A percentile compares a stretch with the other conserved stretches of the same genome.
Evolutionary conservation across 2,329 filamentous ascomycete genomes (phyloP).

Genomic region (Cladosporium austrohemisphaericum): DNA sequence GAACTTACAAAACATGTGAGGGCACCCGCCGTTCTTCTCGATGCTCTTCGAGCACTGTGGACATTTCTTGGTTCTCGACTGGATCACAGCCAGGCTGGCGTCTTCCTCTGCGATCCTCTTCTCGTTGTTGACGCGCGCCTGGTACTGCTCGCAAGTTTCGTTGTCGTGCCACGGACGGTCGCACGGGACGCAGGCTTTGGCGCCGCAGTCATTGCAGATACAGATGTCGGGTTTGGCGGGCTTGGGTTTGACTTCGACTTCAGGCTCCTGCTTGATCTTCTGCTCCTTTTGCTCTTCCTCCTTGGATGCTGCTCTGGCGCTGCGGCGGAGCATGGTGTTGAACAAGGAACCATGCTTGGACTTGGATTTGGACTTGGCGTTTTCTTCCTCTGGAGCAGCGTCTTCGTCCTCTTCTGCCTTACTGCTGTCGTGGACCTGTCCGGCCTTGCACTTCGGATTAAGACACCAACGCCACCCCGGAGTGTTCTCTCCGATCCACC

Average conservation of each 20-base stretch:
- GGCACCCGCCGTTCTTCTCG: conserved; percentile 33
- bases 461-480: conserved; percentile 53
- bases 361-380: too few relatives aligned
- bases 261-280: too few relatives aligned
- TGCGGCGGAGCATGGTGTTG: not conserved
- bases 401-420: not conserved
- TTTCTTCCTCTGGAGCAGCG: not conserved
- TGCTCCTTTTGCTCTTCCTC: not conserved
- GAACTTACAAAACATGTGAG: conserved; percentile 28
- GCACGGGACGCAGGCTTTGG: conserved; percentile 29
- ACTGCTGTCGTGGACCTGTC: conserved; percentile 41
- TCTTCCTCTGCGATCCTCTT: conserved; percentile 30
- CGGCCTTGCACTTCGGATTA: conserved; percentile 45
- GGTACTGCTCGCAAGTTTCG: conserved; percentile 35
- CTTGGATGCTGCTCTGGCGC: too few relatives aligned
- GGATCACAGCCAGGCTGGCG: conserved; percentile 20
- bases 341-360: too few relatives aligned
- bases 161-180: conserved; percentile 31
- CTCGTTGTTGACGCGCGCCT: conserved; percentile 22
- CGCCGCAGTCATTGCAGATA: conserved; percentile 28
- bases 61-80: conserved; percentile 26
- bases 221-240: conserved; percentile 36
- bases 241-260: not conserved
- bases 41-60: conserved; percentile 29
- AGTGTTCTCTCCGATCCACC: conserved; percentile 25